Conservation (phyloP, 2,329 filamentous ascomycete species). For the Cercospora sp. region DNA sequence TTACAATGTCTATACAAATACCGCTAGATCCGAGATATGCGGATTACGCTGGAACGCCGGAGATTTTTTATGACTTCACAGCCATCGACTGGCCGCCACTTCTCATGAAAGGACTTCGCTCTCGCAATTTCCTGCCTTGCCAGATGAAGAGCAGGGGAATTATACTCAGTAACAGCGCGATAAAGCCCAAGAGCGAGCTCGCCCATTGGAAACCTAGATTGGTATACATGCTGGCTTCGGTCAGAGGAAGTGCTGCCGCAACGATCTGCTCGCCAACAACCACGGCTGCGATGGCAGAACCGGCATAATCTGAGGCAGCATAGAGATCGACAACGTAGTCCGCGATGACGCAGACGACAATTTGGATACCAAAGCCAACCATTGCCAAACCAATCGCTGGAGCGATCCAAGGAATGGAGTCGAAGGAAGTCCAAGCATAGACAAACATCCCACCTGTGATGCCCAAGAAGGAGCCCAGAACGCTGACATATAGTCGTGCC, state of each 20-base stretch:
- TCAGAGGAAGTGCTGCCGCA: conserved; percentile 51
- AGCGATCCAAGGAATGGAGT: conserved; percentile 49
- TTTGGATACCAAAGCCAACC: conserved; percentile 53
- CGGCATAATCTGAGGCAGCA: conserved; percentile 48
- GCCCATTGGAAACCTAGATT: conserved; percentile 53
- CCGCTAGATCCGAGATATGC: neutral
- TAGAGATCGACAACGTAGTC: conserved; percentile 55
- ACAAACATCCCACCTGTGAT: conserved; percentile 53
- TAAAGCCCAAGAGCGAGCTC: conserved; percentile 49
- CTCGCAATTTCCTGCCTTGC: conserved; percentile 37
- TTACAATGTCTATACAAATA: neutral
- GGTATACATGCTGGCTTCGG: conserved; percentile 50
- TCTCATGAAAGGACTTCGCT: conserved; percentile 39
- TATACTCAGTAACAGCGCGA: conserved; percentile 47
- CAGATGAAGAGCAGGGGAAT: conserved; percentile 48
- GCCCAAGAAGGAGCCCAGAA: conserved; percentile 48
- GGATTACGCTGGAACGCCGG: neutral
- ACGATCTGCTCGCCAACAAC: conserved; percentile 53
- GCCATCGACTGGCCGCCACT: conserved; percentile 10
- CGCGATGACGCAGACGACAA: conserved; percentile 48
- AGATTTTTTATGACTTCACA: neutral
- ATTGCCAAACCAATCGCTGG: conserved; percentile 51
- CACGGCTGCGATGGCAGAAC: conserved; percentile 51
- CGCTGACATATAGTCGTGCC: conserved; percentile 47
- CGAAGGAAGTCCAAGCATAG: conserved; percentile 53